phyloP scores from a whole-genome alignment of 1,284 basidiomycete species.

The Vanrija sp. region DNA sequence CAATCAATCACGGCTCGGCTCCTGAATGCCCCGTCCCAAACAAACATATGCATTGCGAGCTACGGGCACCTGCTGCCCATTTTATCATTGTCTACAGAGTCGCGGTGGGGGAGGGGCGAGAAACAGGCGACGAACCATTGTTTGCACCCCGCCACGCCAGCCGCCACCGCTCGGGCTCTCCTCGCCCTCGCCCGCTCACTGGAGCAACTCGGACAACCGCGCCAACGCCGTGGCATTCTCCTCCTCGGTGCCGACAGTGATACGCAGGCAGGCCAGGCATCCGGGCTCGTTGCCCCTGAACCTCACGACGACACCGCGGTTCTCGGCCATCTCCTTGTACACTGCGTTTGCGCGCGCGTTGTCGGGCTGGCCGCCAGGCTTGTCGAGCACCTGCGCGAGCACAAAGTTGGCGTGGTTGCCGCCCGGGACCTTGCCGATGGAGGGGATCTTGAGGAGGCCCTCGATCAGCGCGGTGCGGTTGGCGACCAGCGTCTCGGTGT shows the following conservation, averaged over 20 bases:
- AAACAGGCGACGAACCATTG: too few relatives aligned
- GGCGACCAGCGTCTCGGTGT: constrained; percentile 60
- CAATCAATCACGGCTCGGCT: too few relatives aligned
- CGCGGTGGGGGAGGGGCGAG: too few relatives aligned
- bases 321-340: constrained; percentile 82
- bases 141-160: too few relatives aligned
- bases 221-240: constrained; percentile 65
- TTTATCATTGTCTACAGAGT: too few relatives aligned
- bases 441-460: constrained; percentile 47
- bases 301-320: constrained; percentile 81
- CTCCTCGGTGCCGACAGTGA: constrained; percentile 81
- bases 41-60: too few relatives aligned
- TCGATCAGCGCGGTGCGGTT: constrained; percentile 59
- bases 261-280: constrained; percentile 80
- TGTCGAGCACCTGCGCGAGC: constrained; percentile 69
- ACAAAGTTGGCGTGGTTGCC: constrained; percentile 91
- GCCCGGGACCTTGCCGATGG: constrained; percentile 71
- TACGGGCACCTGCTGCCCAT: too few relatives aligned
- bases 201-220: constrained; percentile 39
- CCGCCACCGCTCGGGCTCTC: too few relatives aligned
- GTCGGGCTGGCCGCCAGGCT: constrained; percentile 56
- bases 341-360: constrained; percentile 65
- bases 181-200: background rate
- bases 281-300: constrained; percentile 83
- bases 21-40: too few relatives aligned